Base-by-base conservation (phyloP, 1,284 basidiomycete species). In the Microbotryum intermedium region DNA sequence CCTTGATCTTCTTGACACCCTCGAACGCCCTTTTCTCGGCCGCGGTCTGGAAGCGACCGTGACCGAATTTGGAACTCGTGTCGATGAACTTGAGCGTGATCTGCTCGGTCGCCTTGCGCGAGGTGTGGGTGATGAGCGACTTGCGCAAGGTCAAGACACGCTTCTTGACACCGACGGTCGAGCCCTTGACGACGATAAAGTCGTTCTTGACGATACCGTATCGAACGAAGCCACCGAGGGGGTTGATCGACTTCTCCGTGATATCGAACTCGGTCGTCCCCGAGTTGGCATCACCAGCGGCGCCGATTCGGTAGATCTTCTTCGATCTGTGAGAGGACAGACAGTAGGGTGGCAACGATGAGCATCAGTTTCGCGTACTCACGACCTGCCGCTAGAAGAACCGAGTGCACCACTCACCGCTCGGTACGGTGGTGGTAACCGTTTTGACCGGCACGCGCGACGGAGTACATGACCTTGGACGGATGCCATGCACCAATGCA, bases 141-240 rank as follows among this genome's bases (percentile, higher is more conserved):
- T 73, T 74, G 74, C 89, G 86, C 74, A 93, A 82, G 60, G 92
- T 95, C 73, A 95, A 83, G 65, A 98, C 87, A 82, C 95, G 90
- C 84, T 98, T 97, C 83, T 91, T 92, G 76, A 90, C 90, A 74
- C 94, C 94, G 66, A 90, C 89, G 73, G 92, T 83, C 60, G 86
- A 90, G 68, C 92, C 91, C 65, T 68, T 68, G 77, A 97, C 81
- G 79, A 97, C 86, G 73, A 98, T 79, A 81, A 87, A 98, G 79
- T 98, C 95, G 82, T 97, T 93, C 82, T 90, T 93, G 79, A 98
- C 87, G 74, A 95, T 83, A 84, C 94, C 94, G 78, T 95, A 98
- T 79, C 93, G 91, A 62, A 92, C 91, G 86, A 95, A 99, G 76
- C 94, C 95, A 80, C 95, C 95, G 84, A 98, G 84, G 59, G 95